Conservation (phyloP, 495 filamentous ascomycete genomes). For the Lophiostoma macrostomum region DNA sequence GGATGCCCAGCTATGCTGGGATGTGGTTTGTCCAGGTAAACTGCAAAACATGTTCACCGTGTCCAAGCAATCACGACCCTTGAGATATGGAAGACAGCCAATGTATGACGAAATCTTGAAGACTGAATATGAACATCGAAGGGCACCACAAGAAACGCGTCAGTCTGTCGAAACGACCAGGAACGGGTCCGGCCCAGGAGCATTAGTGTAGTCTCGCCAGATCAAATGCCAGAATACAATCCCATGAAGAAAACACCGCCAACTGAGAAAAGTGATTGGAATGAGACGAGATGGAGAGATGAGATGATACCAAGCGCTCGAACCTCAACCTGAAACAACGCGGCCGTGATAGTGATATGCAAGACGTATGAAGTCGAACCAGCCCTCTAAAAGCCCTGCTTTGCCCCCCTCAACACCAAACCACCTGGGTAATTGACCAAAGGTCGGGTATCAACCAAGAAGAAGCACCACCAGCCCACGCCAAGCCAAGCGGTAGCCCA, state of each 20-base stretch:
- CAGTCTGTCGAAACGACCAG: constrained; percentile 20
- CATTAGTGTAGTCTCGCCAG: constrained; percentile 24
- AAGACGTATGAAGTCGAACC: too few relatives aligned
- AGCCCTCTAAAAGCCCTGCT: too few relatives aligned
- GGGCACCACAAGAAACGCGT: constrained; percentile 5
- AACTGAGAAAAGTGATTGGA: constrained; percentile 1
- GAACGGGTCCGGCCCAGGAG: constrained; percentile 29
- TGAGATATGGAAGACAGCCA: neutral
- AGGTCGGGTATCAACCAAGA: constrained; percentile 30
- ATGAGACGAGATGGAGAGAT: neutral
- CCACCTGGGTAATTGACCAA: constrained; percentile 28
- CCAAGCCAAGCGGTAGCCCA: neutral
- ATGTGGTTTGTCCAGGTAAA: too few relatives aligned
- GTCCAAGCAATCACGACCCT: too few relatives aligned
- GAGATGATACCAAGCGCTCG: constrained; percentile 5
- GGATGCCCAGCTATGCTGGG: too few relatives aligned
- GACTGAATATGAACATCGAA: neutral
- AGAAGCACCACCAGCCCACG: neutral
- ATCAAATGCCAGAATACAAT: too few relatives aligned
- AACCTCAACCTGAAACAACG: too few relatives aligned
- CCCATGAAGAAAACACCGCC: constrained; percentile 1
- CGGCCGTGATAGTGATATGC: too few relatives aligned
- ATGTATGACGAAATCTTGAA: neutral
- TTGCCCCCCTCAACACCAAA: constrained; percentile 17
- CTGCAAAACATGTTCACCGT: too few relatives aligned